These are phyloP conservation scores for Craterostigma plantagineum DNA, from an alignment of 257 asterid species.

Conservation along the genomic window DNA sequence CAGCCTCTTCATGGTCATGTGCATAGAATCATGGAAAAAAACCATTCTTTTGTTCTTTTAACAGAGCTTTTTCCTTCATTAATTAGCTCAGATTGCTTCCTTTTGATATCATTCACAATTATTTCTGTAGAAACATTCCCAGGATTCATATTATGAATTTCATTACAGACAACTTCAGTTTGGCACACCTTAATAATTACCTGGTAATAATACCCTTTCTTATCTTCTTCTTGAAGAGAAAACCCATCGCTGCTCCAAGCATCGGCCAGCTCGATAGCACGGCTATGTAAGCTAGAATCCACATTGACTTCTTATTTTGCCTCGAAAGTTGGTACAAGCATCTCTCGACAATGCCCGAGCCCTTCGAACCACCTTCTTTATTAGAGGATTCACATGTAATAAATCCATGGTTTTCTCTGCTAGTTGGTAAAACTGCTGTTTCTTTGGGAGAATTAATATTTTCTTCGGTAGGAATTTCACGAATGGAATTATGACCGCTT, in stretches of 20 bases:
- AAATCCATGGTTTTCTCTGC: slow-evolving; percentile 5
- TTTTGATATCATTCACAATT: too few relatives aligned
- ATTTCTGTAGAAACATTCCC: too few relatives aligned
- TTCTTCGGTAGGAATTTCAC: slow-evolving; percentile 12
- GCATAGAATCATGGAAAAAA: too few relatives aligned
- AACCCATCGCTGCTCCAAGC: slow-evolving; percentile 32
- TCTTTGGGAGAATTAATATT: not conserved
- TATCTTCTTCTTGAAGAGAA: slow-evolving; percentile 31
- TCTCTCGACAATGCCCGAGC: slow-evolving; percentile 25
- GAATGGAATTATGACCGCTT: slow-evolving; percentile 21
- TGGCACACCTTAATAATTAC: too few relatives aligned
- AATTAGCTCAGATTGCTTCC: too few relatives aligned
- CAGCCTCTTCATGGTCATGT: slow-evolving; percentile 57
- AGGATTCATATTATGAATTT: too few relatives aligned
- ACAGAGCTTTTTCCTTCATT: too few relatives aligned
- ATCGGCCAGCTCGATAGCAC: slow-evolving; percentile 58
- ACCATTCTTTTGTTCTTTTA: too few relatives aligned
- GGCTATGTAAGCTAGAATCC: slow-evolving; percentile 67
- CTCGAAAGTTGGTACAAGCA: slow-evolving; percentile 34
- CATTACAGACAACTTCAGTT: too few relatives aligned
- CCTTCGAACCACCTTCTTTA: slow-evolving; percentile 10
- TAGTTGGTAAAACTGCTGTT: slow-evolving; percentile 7
- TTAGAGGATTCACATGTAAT: slow-evolving; percentile 7
- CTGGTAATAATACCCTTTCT: not conserved
- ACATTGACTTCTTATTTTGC: slow-evolving; percentile 25